These are phyloP conservation scores for Fusarium drepaniforme DNA, from an alignment of 2,329 filamentous ascomycete genomes.

Conservation along the genomic window DNA sequence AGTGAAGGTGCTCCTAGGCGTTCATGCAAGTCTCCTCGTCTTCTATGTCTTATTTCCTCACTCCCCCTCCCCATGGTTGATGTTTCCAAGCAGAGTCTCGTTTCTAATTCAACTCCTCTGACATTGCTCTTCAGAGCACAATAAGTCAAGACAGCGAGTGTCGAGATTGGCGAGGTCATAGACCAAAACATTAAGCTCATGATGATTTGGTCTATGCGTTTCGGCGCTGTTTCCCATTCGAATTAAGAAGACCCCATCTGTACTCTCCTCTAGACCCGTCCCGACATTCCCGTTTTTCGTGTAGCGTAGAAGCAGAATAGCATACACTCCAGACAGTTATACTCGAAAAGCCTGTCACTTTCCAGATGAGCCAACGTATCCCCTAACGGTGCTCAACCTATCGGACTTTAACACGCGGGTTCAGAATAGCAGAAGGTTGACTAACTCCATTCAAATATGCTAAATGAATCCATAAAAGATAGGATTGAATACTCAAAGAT, in stretches of 20 bases:
- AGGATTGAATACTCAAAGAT: not conserved
- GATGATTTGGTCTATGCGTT: not conserved
- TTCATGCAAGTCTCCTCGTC: not conserved
- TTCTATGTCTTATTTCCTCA: not conserved
- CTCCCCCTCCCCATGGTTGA: not conserved
- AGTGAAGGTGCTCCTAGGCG: not conserved
- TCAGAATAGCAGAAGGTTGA: not conserved
- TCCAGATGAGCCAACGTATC: not conserved
- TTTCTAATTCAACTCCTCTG: not conserved
- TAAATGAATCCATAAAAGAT: not conserved
- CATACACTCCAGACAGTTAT: not conserved
- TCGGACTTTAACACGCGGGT: not conserved
- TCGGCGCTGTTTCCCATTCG: not conserved
- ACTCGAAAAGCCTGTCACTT: not conserved
- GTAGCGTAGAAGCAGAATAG: not conserved
- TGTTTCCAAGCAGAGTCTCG: not conserved
- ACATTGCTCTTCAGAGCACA: not conserved
- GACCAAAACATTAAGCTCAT: not conserved
- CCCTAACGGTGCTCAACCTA: not conserved
- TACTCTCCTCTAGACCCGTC: not conserved
- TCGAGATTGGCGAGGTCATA: no score
- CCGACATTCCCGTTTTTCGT: not conserved
- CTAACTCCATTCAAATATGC: not conserved
- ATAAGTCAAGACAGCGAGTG: not conserved
- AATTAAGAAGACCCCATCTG: not conserved